These are phyloP conservation scores for Straminergon stramineum DNA, from an alignment of 225 moss, liverwort and hornwort species.

Conservation along the genomic window DNA sequence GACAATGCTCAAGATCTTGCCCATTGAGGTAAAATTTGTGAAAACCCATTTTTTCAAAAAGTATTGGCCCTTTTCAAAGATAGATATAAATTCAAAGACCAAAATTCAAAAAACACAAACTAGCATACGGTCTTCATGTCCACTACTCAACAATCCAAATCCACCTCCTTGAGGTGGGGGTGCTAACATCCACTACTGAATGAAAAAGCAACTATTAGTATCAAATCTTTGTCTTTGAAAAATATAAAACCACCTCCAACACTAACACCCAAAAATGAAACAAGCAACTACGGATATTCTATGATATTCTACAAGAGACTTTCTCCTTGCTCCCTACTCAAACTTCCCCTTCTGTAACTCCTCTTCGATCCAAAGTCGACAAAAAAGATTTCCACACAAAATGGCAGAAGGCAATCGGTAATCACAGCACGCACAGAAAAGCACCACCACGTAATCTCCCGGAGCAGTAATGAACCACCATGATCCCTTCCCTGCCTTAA, in stretches of 20 bases:
- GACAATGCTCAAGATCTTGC: not conserved
- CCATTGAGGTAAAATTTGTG: not conserved
- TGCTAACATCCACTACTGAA: not conserved
- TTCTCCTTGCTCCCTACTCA: not conserved
- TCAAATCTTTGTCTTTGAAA: not conserved
- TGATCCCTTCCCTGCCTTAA: not conserved
- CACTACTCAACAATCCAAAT: not conserved
- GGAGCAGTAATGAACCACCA: not conserved
- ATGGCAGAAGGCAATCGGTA: not conserved
- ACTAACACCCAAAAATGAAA: not conserved
- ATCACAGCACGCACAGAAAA: not conserved
- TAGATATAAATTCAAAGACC: not conserved
- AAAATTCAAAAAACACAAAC: not conserved
- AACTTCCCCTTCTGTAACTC: not conserved
- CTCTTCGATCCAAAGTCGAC: not conserved
- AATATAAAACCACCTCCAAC: not conserved
- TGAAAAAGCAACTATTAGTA: not conserved
- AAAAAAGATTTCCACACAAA: not conserved
- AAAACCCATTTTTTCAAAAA: not conserved
- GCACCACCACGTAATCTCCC: not conserved
- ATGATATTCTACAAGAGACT: not conserved
- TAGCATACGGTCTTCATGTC: accelerated
- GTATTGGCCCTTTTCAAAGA: no score
- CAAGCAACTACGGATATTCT: not conserved
- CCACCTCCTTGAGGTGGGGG: not conserved